phyloP scores from a whole-genome alignment of 306 rosid species.

The Nissolia schottii region DNA sequence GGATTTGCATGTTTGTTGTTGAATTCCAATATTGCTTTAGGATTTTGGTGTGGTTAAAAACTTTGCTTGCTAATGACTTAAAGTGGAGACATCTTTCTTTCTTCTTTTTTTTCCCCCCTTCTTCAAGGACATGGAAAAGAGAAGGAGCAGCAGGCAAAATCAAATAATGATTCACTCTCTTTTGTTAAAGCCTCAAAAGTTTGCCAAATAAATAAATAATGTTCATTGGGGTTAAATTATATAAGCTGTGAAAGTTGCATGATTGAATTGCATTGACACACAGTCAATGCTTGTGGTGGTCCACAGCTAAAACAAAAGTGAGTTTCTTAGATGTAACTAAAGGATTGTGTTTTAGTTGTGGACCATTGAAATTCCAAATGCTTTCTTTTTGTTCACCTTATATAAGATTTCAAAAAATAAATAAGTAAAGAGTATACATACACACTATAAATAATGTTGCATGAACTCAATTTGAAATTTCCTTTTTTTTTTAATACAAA shows the following conservation, averaged over 20 bases:
- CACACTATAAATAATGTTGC: not conserved
- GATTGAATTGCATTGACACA: not conserved
- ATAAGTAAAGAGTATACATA: not conserved
- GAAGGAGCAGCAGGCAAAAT: conserved; percentile 27
- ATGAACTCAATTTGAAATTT: not conserved
- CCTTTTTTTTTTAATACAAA: too few species aligned
- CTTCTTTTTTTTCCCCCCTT: not conserved
- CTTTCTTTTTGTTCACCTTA: conserved; percentile 16
- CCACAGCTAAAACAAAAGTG: conserved; percentile 23
- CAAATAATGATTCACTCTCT: conserved; percentile 28
- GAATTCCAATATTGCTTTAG: conserved; percentile 6
- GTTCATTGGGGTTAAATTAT: conserved; percentile 14
- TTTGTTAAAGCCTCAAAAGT: conserved; percentile 36
- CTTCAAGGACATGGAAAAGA: conserved; percentile 36
- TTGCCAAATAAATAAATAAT: conserved; percentile 23
- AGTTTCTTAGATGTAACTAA: not conserved
- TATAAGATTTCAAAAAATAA: not conserved
- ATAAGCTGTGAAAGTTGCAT: conserved; percentile 9
- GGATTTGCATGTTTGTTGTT: conserved; percentile 4
- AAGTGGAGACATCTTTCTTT: conserved; percentile 37
- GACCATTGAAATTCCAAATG: conserved; percentile 13
- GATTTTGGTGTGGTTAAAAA: conserved; percentile 11
- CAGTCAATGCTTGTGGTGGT: conserved; percentile 16
- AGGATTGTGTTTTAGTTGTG: not conserved
- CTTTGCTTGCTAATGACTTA: conserved; percentile 60